Evolutionary conservation across 2,329 filamentous ascomycete genomes (phyloP), one percentile per base, ranked within the genome.

Genomic region (Aspergillus sp.): DNA sequence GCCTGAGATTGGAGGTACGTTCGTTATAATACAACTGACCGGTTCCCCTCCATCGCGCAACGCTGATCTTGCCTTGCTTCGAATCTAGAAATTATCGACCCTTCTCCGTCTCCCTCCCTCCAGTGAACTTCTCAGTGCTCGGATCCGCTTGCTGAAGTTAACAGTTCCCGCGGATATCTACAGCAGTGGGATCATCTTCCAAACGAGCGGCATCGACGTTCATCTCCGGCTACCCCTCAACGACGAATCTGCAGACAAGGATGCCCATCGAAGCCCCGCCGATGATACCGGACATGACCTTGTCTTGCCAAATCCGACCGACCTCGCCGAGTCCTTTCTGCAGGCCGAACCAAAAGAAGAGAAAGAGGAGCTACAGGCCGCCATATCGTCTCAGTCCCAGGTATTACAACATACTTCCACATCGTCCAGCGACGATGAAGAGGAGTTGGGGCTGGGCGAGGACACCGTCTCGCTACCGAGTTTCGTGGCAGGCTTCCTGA

Each of bases 91-190:
- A 84, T 81, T 96, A 51, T 82, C 90, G 56, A 80, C 82, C 45
- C 73, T 93, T 17, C 78, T 96, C 4, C 83, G 87, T 62, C 83
- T 97, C 3, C 92, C 92, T 0, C 74, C 86, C 1, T 82, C 83
- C 5, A 83, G 94, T 65, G 80, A 83, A 55, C 77, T 97, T 11
- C 81, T 84, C 48, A 87, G 85, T 67, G 92, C 93, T 52, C 86
- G 85, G 58, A 84, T 96, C 48, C 76, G 88, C 2, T 78, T 88
- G 5, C 82, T 97, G 20, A 88, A 88, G 64, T 77, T 97, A 49
- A 95, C 88, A 6, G 81, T 97, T 47, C 91, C 93, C 11, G 87
- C 94, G 68, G 90, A 97, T 71, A 87, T 97, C 59, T 91, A 92
- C 70, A 88, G 85, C 49, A 92, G 88, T 61, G 87, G 90, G 23